Evolutionary conservation across 2,329 filamentous ascomycete species (phyloP).

Genomic region (Fusarium sp.): DNA sequence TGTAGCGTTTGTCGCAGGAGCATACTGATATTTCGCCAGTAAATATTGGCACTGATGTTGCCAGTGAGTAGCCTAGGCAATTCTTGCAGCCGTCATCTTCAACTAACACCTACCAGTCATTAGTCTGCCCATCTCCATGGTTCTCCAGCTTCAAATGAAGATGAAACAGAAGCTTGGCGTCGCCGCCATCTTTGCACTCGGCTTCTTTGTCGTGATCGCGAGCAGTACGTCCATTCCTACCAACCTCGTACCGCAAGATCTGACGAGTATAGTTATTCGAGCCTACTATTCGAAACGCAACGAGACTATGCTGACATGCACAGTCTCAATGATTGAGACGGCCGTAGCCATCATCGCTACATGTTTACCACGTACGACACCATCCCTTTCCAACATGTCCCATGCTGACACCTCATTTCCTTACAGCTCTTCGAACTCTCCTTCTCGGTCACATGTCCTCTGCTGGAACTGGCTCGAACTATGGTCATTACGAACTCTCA

Average conservation of each 20-base stretch:
- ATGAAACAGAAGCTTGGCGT: constrained; percentile 47
- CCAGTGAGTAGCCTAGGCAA: constrained; percentile 22
- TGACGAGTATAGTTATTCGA: constrained; percentile 42
- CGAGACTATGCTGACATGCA: constrained; percentile 51
- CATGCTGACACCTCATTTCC: too few relatives aligned
- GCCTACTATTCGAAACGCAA: constrained; percentile 48
- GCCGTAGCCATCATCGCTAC: constrained; percentile 53
- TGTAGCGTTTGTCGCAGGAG: accelerated
- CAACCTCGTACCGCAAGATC: background rate
- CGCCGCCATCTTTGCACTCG: constrained; percentile 45
- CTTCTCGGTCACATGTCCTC: constrained; percentile 35
- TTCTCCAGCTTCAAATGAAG: constrained; percentile 48
- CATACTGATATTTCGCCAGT: constrained; percentile 8
- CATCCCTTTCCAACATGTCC: too few relatives aligned
- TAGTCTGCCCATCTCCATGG: constrained; percentile 49
- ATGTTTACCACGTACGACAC: constrained; percentile 47
- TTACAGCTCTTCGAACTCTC: constrained; percentile 32
- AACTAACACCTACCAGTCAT: constrained; percentile 38
- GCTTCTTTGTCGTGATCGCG: constrained; percentile 45
- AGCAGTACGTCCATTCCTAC: constrained; percentile 36
- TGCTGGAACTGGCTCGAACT: constrained; percentile 31
- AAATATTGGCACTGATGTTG: constrained; percentile 36
- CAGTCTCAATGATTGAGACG: constrained; percentile 52
- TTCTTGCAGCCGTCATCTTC: accelerated
- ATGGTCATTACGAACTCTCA: constrained; percentile 36